These are phyloP conservation scores for Morella rubra DNA, from an alignment of 306 rosid species.

Conservation along the genomic window DNA sequence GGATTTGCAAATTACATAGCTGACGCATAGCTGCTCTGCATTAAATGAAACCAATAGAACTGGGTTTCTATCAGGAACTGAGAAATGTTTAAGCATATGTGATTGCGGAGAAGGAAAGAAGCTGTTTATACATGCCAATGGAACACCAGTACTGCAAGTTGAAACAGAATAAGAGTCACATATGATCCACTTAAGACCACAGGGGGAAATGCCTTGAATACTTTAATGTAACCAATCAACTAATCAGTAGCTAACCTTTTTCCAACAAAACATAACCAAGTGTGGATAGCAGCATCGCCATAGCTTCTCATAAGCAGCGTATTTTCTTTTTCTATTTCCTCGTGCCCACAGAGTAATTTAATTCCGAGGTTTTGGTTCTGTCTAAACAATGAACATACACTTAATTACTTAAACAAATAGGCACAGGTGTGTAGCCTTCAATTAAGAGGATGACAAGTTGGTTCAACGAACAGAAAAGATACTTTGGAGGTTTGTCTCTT, in stretches of 20 bases:
- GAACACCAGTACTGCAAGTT: not conserved
- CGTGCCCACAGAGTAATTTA: slow-evolving; percentile 13
- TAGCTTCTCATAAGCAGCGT: not conserved
- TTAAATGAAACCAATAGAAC: slow-evolving; percentile 25
- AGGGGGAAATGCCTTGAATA: no score
- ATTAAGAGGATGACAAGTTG: slow-evolving; percentile 14
- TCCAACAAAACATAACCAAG: not conserved
- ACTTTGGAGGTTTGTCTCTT: slow-evolving; percentile 36
- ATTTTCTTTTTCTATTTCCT: slow-evolving; percentile 6
- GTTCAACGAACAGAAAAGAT: slow-evolving; percentile 18
- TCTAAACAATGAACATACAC: not conserved
- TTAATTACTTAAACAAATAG: not conserved
- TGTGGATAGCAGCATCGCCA: not conserved
- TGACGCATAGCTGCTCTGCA: slow-evolving; percentile 46
- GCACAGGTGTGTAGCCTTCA: slow-evolving; percentile 1
- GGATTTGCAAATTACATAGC: slow-evolving; percentile 49
- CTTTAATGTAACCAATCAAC: not conserved
- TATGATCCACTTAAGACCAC: no score
- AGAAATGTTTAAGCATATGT: not conserved
- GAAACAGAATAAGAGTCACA: not conserved
- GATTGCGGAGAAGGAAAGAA: not conserved
- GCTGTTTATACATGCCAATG: not conserved
- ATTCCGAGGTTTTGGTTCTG: not conserved
- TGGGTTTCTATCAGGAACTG: slow-evolving; percentile 4
- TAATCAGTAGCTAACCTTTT: not conserved